Evolutionary conservation across 2,329 filamentous ascomycete genomes (phyloP).

Genomic region (Botryotinia globosa): DNA sequence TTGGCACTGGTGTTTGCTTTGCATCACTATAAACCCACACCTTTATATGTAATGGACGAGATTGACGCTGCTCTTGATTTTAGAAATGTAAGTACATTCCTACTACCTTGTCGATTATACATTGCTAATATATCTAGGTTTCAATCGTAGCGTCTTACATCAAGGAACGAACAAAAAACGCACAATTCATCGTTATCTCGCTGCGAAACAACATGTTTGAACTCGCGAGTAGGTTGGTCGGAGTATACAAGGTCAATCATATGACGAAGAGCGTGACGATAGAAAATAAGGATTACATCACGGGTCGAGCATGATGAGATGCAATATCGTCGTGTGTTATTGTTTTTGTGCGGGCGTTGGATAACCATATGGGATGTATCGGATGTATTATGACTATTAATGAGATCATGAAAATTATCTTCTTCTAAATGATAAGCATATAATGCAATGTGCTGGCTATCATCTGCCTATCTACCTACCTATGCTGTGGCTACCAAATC

Average conservation of each 20-base stretch:
- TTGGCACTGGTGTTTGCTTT: slow-evolving; percentile 95
- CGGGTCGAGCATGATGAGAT: slow-evolving; percentile 23
- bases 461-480: not conserved
- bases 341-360: not conserved
- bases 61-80: slow-evolving; percentile 98
- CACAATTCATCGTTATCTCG: slow-evolving; percentile 98
- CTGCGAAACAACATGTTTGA: slow-evolving; percentile 99
- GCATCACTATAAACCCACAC: slow-evolving; percentile 97
- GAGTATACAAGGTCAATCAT: slow-evolving; percentile 99
- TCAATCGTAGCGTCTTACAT: slow-evolving; percentile 98
- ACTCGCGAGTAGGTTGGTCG: slow-evolving; percentile 88
- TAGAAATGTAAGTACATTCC: slow-evolving; percentile 73
- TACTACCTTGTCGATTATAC: not conserved
- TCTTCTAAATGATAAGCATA: not conserved
- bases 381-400: slow-evolving; percentile 26
- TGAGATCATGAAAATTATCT: slow-evolving; percentile 18
- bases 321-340: not conserved
- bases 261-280: slow-evolving; percentile 94
- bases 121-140: slow-evolving; percentile 49
- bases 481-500: not conserved
- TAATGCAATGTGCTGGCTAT: not conserved
- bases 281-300: slow-evolving; percentile 75
- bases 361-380: not conserved
- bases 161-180: slow-evolving; percentile 98
- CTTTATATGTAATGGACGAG: slow-evolving; percentile 98